Base-by-base conservation (phyloP, 768 basidiomycete genomes). In the Fibroporia radiculosa region DNA sequence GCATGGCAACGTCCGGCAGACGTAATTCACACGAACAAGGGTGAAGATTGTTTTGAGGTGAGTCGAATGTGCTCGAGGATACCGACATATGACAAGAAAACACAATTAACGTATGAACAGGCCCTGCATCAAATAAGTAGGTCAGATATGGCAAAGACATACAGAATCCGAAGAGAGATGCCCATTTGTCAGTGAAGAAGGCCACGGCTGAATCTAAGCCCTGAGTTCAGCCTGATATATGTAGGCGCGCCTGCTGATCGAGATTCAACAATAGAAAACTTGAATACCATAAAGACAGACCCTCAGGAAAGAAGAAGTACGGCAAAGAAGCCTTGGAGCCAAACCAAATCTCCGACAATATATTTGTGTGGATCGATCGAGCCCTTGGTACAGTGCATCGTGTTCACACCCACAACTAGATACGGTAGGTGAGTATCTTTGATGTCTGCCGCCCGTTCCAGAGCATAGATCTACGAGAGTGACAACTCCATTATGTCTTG, bases 141-240 rank as follows among this genome's bases (percentile, higher is more conserved):
- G 39, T 40, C 41, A 8, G 18, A 32, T 29, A 42, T 31, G 41
- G 41, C 10, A 42, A 42, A 6, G 26, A n/a, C 6, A 22, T 10
- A 42, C 20, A 27, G 27, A 25, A 42, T n/a, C n/a, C 8, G 16
- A 31, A n/a, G 13, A 29, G 41, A 42, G 6, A 16, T 13, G 11
- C 22, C 8, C 26, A 18, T 22, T 14, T 5, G 18, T 42, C 27
- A 18, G 28, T 12, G 3, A 20, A 4, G n/a, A 42, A 42, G 3
- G 41, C 32, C 29, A 26, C 39, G 41, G 41, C 41, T 42, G 41
- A 42, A 42, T 42, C 29, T 32, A 28, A 27, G 41, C 4, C 12
- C 41, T 31, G 16, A 42, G 41, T 42, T 42, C 16, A 31, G 41
- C 41, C 41, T 42, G 29, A 18, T 19, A 32, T n/a, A 32, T 22